phyloP scores from a whole-genome alignment of 2,329 filamentous ascomycete genomes.

The Venturia aucupariae region DNA sequence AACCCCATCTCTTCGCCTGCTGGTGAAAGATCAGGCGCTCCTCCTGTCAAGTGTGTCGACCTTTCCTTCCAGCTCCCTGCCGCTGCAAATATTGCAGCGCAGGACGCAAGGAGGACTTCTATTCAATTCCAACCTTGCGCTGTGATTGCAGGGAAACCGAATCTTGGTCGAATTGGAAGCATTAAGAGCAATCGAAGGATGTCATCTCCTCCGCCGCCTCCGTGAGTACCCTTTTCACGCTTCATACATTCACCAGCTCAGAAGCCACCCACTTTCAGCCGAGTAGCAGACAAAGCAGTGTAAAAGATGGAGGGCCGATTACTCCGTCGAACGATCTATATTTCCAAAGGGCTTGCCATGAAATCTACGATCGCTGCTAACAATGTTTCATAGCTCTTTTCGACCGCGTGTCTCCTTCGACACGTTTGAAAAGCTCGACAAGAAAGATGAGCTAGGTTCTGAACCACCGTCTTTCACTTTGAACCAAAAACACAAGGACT shows the following conservation, averaged over 20 bases:
- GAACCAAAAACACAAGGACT: constrained; percentile 78
- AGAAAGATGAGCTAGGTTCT: constrained; percentile 50
- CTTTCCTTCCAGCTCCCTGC: constrained; percentile 21
- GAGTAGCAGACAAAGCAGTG: neutral
- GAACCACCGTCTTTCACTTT: constrained; percentile 60
- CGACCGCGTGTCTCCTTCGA: constrained; percentile 56
- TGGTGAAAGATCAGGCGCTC: neutral
- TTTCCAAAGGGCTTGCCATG: neutral
- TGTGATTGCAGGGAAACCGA: constrained; percentile 17
- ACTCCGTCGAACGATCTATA: no score
- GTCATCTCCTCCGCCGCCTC: constrained; percentile 33
- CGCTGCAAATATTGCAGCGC: constrained; percentile 13
- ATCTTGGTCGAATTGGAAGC: neutral
- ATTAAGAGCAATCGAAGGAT: constrained; percentile 24
- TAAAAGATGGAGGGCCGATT: no score
- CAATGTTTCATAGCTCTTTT: constrained; percentile 6
- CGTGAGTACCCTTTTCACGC: constrained; percentile 25
- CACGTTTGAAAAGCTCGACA: constrained; percentile 53
- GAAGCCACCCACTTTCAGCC: neutral
- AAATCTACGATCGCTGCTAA: neutral
- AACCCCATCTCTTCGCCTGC: neutral
- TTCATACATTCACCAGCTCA: neutral
- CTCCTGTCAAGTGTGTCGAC: constrained; percentile 19
- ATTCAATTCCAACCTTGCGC: constrained; percentile 30
- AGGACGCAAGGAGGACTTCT: constrained; percentile 26